Conservation (phyloP, 202 grass and related monocot species). For the Panicum virgatum region DNA sequence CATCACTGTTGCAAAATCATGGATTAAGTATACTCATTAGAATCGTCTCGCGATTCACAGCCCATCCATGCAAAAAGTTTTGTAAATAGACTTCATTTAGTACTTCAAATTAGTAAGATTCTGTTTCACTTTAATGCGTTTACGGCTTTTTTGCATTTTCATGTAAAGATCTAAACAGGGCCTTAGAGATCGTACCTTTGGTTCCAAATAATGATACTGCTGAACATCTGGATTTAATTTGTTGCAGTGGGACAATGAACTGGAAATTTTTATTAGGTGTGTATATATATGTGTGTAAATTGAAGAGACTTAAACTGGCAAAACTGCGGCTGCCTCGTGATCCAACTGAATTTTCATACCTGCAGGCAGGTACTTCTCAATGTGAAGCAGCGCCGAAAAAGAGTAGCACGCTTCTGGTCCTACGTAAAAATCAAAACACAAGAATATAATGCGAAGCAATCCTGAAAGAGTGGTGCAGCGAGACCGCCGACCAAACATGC, state of each 20-base stretch:
- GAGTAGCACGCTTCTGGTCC: neutral
- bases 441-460: neutral
- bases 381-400: constrained; percentile 8
- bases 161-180: too few relatives aligned
- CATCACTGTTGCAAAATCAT: too few relatives aligned
- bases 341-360: neutral
- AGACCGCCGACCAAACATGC: neutral
- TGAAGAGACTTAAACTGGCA: neutral
- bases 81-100: too few relatives aligned
- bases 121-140: too few relatives aligned
- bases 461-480: neutral
- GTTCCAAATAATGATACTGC: neutral
- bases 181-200: too few relatives aligned
- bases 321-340: neutral
- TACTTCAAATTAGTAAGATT: too few relatives aligned
- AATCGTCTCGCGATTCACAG: too few relatives aligned
- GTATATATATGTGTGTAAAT: neutral
- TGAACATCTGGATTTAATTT: neutral
- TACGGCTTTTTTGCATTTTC: too few relatives aligned
- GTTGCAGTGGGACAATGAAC: neutral
- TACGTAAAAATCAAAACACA: neutral
- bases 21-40: too few relatives aligned
- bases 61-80: too few relatives aligned
- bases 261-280: neutral
- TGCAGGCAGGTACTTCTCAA: neutral